Evolutionary conservation across 495 filamentous ascomycete genomes (phyloP), one percentile per base, ranked within the genome.

Genomic region (Penicillium antarcticum): DNA sequence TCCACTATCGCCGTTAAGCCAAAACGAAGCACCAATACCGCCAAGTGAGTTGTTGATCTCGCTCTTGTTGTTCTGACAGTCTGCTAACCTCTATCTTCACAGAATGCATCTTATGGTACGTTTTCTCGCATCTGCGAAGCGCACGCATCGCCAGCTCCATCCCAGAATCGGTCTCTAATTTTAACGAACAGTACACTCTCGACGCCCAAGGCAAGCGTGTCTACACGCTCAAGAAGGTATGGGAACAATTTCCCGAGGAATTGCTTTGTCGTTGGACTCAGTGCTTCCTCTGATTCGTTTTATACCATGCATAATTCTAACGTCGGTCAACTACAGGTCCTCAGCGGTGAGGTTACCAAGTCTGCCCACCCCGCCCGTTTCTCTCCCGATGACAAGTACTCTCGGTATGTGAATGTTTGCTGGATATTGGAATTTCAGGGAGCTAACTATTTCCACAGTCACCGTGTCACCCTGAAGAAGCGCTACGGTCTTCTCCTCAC

Each of bases 301-400:
- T 32, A 33, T 94, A 72, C 16, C 18, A 32, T 13, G 37, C 29
- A 42, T 35, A 29, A 21, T 26, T 6, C 47, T 49, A 42, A 49
- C 34, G 5, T 49, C 34, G 8, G 26, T 18, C 37, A 41, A 49
- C n/a, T 24, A 32, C 26, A 36, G 40, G 62, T 65, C 56, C 72
- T 83, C 18, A 68, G 80, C 49, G 86, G 87, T 58, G 81, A 89
- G 60, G 87, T 96, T 64, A 95, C 95, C 61, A 95, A 92, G 77
- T 91, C 87, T 39, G 94, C 94, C 34, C 94, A 98, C 80, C 94
- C 95, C 17, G 95, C 95, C 39, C 80, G 95, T 53, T 98, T 97
- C 79, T 94, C 89, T 32, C 94, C 94, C 52, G 94, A 98, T 75
- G 94, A 98, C 78, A 95, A 94, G 76, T 96, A 92, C 76, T 96